phyloP scores from a whole-genome alignment of 441 rosid species.

The Macaranga tanarius region DNA sequence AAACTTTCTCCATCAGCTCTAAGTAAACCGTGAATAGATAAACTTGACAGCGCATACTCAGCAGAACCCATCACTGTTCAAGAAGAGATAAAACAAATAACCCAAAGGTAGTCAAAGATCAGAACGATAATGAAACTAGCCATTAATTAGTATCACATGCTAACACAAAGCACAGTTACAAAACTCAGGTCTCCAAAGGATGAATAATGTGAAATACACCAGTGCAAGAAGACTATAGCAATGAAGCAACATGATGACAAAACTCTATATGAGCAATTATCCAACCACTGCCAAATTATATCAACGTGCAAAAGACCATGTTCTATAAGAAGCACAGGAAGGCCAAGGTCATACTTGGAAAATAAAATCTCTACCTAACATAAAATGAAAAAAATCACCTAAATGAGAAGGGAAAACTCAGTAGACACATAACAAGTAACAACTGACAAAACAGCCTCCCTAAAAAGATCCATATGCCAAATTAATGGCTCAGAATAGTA shows the following conservation, averaged over 20 bases:
- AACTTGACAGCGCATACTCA: conserved; percentile 80
- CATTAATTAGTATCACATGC: too few relatives aligned
- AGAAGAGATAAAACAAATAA: conserved; percentile 16
- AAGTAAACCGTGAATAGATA: conserved; percentile 72
- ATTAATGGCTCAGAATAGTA: background rate
- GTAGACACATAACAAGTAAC: background rate
- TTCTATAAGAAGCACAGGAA: background rate
- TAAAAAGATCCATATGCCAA: background rate
- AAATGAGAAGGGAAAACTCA: background rate
- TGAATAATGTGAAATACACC: background rate
- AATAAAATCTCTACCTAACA: background rate
- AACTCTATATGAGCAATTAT: background rate
- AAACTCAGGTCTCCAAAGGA: background rate
- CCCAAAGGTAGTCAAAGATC: conserved; percentile 9
- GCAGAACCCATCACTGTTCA: conserved; percentile 88
- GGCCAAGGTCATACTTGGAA: background rate
- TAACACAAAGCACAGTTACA: background rate
- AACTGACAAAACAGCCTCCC: background rate
- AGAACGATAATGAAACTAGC: background rate
- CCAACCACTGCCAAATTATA: background rate
- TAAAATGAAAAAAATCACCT: too few relatives aligned
- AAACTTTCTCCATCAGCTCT: conserved; percentile 84
- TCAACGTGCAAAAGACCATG: background rate
- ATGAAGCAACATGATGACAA: background rate
- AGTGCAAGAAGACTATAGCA: background rate